Conservation (phyloP, 1,284 basidiomycete species). For the Melanopsichium pennsylvanicum region DNA sequence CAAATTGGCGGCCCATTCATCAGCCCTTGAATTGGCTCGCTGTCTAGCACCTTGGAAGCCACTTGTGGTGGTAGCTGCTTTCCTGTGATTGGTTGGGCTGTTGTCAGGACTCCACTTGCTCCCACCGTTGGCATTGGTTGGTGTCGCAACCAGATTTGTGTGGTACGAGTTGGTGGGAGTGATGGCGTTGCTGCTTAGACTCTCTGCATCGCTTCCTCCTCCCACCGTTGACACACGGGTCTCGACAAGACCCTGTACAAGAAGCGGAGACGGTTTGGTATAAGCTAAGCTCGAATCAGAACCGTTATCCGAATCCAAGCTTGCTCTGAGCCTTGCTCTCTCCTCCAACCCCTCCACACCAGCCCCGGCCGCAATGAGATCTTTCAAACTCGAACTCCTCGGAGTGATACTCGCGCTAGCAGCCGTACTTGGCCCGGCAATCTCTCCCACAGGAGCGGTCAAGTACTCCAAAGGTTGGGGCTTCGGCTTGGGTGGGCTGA, state of each 20-base stretch:
- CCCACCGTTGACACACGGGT: no score
- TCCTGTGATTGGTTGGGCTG: slow-evolving; percentile 1
- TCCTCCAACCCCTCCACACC: neutral
- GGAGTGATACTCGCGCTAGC: slow-evolving; percentile 24
- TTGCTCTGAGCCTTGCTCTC: neutral
- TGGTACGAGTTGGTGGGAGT: slow-evolving; percentile 41
- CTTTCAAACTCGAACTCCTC: slow-evolving; percentile 30
- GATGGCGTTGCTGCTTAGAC: slow-evolving; percentile 15
- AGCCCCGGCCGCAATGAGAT: slow-evolving; percentile 16
- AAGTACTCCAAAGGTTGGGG: neutral
- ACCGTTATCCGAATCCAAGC: slow-evolving; percentile 15
- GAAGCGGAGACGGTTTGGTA: slow-evolving; percentile 35
- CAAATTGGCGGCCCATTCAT: slow-evolving; percentile 42
- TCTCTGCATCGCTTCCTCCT: neutral
- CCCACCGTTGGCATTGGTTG: neutral
- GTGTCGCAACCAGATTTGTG: slow-evolving; percentile 8
- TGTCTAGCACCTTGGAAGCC: slow-evolving; percentile 4
- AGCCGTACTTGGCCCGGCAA: neutral
- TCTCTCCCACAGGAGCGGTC: no score
- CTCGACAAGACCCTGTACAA: neutral
- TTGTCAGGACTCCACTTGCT: slow-evolving; percentile 30
- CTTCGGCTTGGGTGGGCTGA: slow-evolving; percentile 12
- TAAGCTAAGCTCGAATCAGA: slow-evolving; percentile 37
- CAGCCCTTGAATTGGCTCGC: slow-evolving; percentile 32
- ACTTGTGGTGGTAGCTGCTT: neutral